These are phyloP conservation scores for Daldinia vernicosa DNA, from an alignment of 495 filamentous ascomycete genomes.

Conservation along the genomic window DNA sequence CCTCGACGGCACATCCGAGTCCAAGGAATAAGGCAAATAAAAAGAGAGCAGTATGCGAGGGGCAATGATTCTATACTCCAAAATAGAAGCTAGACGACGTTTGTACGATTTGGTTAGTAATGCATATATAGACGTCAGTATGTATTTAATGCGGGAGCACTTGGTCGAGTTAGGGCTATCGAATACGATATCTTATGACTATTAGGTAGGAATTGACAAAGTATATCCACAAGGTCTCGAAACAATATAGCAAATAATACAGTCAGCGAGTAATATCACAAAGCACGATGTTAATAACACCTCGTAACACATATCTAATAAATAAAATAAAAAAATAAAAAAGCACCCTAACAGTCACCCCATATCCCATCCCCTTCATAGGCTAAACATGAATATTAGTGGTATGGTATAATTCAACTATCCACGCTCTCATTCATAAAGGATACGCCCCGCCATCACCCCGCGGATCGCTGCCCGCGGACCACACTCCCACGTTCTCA, in stretches of 20 bases:
- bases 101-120: slow-evolving; percentile 10
- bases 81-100: neutral
- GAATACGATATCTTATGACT: neutral
- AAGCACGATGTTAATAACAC: neutral
- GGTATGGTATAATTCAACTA: neutral
- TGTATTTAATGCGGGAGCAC: neutral
- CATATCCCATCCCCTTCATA: neutral
- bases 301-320: neutral
- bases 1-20: slow-evolving; percentile 25
- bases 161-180: neutral
- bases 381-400: neutral
- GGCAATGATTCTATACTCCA: neutral
- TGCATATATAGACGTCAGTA: neutral
- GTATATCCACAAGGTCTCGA: neutral
- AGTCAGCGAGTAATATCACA: neutral
- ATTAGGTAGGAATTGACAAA: neutral
- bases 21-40: slow-evolving; percentile 17
- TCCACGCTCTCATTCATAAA: slow-evolving; percentile 22
- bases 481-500: slow-evolving; percentile 75
- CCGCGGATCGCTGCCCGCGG: slow-evolving; percentile 85
- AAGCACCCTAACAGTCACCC: neutral
- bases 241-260: neutral
- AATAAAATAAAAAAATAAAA: too few relatives aligned
- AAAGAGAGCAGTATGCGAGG: neutral
- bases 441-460: slow-evolving; percentile 81